Base-by-base conservation (phyloP, 2,329 filamentous ascomycete species). In the Cytospora mali region DNA sequence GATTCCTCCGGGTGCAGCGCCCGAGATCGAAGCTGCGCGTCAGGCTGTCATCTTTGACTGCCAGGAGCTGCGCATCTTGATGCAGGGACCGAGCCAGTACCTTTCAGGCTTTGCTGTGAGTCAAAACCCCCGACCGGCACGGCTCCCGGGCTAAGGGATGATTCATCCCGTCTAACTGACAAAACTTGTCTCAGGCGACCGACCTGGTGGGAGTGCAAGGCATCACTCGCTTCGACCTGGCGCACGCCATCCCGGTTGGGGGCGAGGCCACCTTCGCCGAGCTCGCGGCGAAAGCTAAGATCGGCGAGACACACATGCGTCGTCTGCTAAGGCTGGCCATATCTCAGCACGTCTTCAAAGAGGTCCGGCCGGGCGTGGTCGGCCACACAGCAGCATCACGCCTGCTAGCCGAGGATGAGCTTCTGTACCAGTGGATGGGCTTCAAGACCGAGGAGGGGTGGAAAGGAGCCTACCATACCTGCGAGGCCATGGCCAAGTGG, bases 351-450 rank as follows among this genome's bases (percentile, higher is more conserved):
- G 39, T 61, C 31, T 61, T 61, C 52, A 29, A 48, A n/a, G 46
- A 61, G 25, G 18, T 42, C 46, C 46, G 46, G 13, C 42, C 52
- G 13, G 46, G 53, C 46, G 59, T 56, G 21, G 59, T 61, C 31
- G 53, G 27, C 10, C 59, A 61, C 53, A 61, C 52, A 13, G 52
- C 53, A 29, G 59, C 59, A 4, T 62, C 59, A n/a, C 59, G 48
- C 31, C 59, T 62, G 25, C 59, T 57, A 16, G 59, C 59, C 23
- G 59, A 62, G 48, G 59, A 61, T 9, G 29, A 52, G 53, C 53
- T 23, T 21, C 42, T 61, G 28, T 31, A 56, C 46, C 52, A 61
- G 59, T 61, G 29, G 42, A 61, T 61, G 59, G 52, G 21, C 16
- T 61, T 27, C 27, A 61, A 56, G 52, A 50, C 52, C 3, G 52